Base-by-base conservation (phyloP, 108 stramenopile species). In the Cyclostephanos tholiformis region DNA sequence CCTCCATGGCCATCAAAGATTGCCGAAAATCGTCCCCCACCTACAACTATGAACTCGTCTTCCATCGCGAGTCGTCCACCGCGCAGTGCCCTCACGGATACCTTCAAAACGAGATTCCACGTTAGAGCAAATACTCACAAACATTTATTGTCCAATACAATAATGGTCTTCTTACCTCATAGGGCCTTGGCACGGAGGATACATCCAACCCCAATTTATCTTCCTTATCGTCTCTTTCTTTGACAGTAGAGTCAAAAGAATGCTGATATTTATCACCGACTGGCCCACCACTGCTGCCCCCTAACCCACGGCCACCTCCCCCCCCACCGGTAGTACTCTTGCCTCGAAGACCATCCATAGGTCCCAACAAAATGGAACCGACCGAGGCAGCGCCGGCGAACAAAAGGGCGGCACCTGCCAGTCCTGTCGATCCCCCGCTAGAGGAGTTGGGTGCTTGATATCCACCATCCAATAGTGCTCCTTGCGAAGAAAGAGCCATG, bases 1-100 rank as follows among this genome's bases (percentile, higher is more conserved):
- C 96, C 95, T 10, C 98, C 98, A 79, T 99, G 98, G 3, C 98
- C 98, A 75, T 99, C 98, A 75, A 97, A 99, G 22, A 97, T 97
- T 59, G 91, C 98, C 14, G 77, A 83, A 62, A 95, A 87, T 43
- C 85, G 76, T 1, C 89, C 90, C 25, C 91, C 90, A 35, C 79
- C 74, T 27, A 63, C 86, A 25, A 95, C 73, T 13, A 83, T 51
- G 65, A 78, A 91, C 63, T 89, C 85, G 74, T 95, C 94, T 82
- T 95, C 94, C 94, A 95, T 95, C 32, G 87, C 89, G 25, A 86
- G 86, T 11, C 94, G 76, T 19, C 77, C 84, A 11, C 94, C 94
- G 79, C 88, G 77, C 2, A 92, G 63, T 39, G 91, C 90, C 59
- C 82, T 75, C 11, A 90, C 82, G 25, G 93, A 95, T 22, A 91